Percentiles rank a stretch among this genome's conserved stretches.
These are phyloP conservation scores for Sedum album DNA, from an alignment of 164 flowering plant species.

Conservation along the genomic window DNA sequence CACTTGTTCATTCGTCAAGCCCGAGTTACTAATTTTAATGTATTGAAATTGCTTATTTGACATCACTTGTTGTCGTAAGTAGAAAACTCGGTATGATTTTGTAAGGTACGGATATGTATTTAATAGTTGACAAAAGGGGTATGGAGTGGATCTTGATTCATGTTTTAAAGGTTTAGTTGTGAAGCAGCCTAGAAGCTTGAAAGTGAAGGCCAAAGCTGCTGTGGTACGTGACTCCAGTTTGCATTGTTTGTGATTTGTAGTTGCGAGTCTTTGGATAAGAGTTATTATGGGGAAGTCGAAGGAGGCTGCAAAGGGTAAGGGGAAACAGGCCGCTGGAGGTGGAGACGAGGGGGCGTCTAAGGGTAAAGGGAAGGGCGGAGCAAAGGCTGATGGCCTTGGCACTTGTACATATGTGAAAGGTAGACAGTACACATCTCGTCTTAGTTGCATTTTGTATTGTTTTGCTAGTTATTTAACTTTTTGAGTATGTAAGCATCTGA, in stretches of 20 bases:
- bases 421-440: conserved; percentile 12
- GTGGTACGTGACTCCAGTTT: neutral
- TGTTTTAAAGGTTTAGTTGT: too few species aligned
- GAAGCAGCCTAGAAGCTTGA: too few species aligned
- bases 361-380: conserved; percentile 81
- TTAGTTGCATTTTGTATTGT: neutral
- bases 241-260: neutral
- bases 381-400: conserved; percentile 80
- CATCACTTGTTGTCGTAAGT: too few species aligned
- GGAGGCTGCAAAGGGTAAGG: conserved; percentile 79
- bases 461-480: neutral
- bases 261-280: neutral
- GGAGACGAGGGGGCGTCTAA: conserved; percentile 39
- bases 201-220: neutral
- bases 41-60: too few species aligned
- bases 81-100: too few species aligned
- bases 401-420: conserved; percentile 98
- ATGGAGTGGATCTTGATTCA: too few species aligned
- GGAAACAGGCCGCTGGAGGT: conserved; percentile 84
- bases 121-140: too few species aligned
- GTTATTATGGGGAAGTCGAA: conserved; percentile 80
- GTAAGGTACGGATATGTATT: too few species aligned
- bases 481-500: neutral
- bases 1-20: too few species aligned
- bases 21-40: too few species aligned